Conservation (phyloP, 139 green algal species). For the Haematococcus lacustris region DNA sequence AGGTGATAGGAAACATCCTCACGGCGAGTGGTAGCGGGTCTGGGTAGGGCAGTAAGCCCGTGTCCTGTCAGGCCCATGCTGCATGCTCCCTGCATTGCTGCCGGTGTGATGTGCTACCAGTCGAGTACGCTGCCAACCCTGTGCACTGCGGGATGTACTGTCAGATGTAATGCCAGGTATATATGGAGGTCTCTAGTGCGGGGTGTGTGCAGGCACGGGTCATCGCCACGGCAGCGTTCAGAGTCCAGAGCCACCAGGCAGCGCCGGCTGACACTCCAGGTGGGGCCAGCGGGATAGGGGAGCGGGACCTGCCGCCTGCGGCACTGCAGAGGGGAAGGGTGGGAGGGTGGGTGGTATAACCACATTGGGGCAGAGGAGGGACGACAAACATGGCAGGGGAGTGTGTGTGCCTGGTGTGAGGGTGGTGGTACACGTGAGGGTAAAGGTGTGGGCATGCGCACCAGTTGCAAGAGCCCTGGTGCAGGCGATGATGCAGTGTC, state of each 20-base stretch:
- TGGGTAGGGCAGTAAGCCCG: too few species aligned
- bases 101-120: too few species aligned
- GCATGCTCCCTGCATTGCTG: too few species aligned
- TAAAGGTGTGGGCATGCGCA: not conserved
- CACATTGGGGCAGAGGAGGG: not conserved
- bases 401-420: not conserved
- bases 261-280: not conserved
- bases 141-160: too few species aligned
- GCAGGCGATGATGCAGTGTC: not conserved
- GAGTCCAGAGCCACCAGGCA: constrained; percentile 8
- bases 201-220: not conserved
- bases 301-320: too few species aligned
- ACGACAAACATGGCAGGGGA: not conserved
- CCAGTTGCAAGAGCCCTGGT: not conserved
- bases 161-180: too few species aligned
- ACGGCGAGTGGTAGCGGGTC: too few species aligned
- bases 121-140: too few species aligned
- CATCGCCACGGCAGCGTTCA: constrained; percentile 3
- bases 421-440: not conserved
- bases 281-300: too few species aligned
- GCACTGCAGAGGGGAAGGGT: not conserved
- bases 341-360: not conserved
- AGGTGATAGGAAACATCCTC: too few species aligned
- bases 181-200: too few species aligned
- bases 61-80: too few species aligned